A percentile compares a stretch with the other conserved stretches of the same genome.
phyloP scores from a whole-genome alignment of 441 rosid genomes.

The Erodium texanum region DNA sequence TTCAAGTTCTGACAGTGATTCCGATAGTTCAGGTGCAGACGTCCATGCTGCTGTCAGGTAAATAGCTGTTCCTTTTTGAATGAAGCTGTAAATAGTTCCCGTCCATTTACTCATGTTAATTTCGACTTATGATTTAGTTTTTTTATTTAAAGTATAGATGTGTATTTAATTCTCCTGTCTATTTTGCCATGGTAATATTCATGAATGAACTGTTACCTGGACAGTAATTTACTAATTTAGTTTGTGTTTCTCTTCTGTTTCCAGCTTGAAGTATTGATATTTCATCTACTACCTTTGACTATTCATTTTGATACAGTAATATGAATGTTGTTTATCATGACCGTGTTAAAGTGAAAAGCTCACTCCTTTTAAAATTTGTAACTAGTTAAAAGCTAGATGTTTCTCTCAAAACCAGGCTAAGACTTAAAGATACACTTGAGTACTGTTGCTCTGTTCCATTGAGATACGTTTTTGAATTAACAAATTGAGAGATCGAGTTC shows the following conservation, averaged over 20 bases:
- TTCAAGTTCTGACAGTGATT: conserved; percentile 68
- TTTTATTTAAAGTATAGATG: not conserved
- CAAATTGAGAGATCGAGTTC: not conserved
- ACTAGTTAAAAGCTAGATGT: not conserved
- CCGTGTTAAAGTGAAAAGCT: not conserved
- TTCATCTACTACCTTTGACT: not conserved
- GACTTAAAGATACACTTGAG: not conserved
- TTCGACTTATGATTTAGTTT: not conserved
- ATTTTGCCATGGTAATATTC: not conserved
- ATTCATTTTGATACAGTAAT: not conserved
- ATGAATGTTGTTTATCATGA: not conserved
- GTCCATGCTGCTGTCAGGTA: conserved; percentile 49
- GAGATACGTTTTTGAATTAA: not conserved
- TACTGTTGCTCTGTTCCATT: not conserved
- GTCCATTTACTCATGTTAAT: not conserved
- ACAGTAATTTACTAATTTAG: too few relatives aligned
- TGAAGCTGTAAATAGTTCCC: not conserved
- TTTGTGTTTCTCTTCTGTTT: not conserved
- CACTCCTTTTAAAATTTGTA: not conserved
- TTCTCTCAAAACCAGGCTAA: not conserved
- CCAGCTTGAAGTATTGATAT: not conserved
- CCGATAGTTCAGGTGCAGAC: conserved; percentile 68
- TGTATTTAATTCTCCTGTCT: not conserved
- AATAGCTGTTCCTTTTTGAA: conserved; percentile 6
- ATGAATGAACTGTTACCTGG: not conserved